These are phyloP conservation scores for Daldinia grandis DNA, from an alignment of 495 filamentous ascomycete genomes.

Conservation along the genomic window DNA sequence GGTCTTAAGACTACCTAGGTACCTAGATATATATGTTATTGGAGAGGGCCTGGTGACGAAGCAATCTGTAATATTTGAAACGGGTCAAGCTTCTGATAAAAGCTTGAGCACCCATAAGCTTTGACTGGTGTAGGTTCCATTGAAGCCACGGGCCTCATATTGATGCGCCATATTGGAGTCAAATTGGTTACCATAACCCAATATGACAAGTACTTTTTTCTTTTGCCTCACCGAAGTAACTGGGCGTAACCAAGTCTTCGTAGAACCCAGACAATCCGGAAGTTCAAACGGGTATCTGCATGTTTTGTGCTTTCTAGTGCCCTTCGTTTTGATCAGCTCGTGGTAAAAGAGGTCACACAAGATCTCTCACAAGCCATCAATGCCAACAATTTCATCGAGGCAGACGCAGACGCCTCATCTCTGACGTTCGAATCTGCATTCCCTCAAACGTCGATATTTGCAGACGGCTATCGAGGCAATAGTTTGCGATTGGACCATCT, in stretches of 20 bases:
- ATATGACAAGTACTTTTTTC: slow-evolving; percentile 20
- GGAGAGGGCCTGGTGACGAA: neutral
- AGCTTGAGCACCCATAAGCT: neutral
- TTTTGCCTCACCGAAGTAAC: slow-evolving; percentile 8
- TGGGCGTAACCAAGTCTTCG: slow-evolving; percentile 2
- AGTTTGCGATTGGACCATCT: slow-evolving; percentile 9
- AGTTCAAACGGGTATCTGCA: slow-evolving; percentile 28
- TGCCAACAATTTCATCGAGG: slow-evolving; percentile 15
- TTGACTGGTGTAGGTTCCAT: slow-evolving; percentile 11
- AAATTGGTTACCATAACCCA: slow-evolving; percentile 1
- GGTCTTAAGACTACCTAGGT: too few species aligned
- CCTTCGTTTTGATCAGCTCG: slow-evolving; percentile 22
- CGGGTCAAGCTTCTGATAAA: neutral
- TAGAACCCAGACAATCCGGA: slow-evolving; percentile 9
- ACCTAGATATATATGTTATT: neutral
- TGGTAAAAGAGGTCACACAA: slow-evolving; percentile 25
- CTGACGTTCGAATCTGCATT: slow-evolving; percentile 16
- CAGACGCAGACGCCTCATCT: slow-evolving; percentile 16
- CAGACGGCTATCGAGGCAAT: neutral
- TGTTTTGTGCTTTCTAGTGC: slow-evolving; percentile 8
- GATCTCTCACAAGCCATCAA: slow-evolving; percentile 10
- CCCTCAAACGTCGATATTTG: slow-evolving; percentile 2
- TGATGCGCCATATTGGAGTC: slow-evolving; percentile 1
- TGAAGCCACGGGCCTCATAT: neutral
- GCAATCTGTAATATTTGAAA: neutral